Percentiles rank a stretch among this genome's conserved stretches.
Evolutionary conservation across 2,329 filamentous ascomycete species (phyloP).

Genomic region (Xylariales sp.): DNA sequence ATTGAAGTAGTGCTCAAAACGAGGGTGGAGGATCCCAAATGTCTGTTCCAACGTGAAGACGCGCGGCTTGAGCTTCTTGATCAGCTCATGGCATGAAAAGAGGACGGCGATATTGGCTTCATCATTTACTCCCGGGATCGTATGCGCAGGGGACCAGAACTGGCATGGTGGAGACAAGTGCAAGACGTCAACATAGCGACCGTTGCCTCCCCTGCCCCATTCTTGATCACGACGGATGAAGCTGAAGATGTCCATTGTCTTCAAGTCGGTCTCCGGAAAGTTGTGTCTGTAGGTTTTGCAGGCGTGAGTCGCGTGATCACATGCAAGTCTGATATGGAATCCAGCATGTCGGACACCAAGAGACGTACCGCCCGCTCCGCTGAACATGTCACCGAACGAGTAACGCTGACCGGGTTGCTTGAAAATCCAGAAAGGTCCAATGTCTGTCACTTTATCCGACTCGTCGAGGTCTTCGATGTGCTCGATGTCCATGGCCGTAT

Average conservation of each 20-base stretch:
- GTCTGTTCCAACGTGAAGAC: constrained; percentile 78
- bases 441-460: background rate
- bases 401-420: constrained; percentile 35
- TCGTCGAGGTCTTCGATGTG: constrained; percentile 10
- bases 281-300: constrained; percentile 55
- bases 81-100: constrained; percentile 48
- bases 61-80: constrained; percentile 57
- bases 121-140: constrained; percentile 51
- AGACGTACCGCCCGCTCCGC: constrained; percentile 57
- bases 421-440: constrained; percentile 8
- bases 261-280: constrained; percentile 48
- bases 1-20: constrained; percentile 52
- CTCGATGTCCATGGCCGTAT: constrained; percentile 15
- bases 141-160: constrained; percentile 69
- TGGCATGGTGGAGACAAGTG: constrained; percentile 79
- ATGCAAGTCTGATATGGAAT: constrained; percentile 52
- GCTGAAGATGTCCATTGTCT: constrained; percentile 40
- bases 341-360: constrained; percentile 48
- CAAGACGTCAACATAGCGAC: constrained; percentile 56
- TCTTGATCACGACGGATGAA: constrained; percentile 36
- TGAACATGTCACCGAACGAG: constrained; percentile 59
- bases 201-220: constrained; percentile 1
- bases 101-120: constrained; percentile 62
- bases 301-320: constrained; percentile 58
- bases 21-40: constrained; percentile 55